Base-by-base conservation (phyloP, 1,284 basidiomycete species). In the Moniliophthora roreri region DNA sequence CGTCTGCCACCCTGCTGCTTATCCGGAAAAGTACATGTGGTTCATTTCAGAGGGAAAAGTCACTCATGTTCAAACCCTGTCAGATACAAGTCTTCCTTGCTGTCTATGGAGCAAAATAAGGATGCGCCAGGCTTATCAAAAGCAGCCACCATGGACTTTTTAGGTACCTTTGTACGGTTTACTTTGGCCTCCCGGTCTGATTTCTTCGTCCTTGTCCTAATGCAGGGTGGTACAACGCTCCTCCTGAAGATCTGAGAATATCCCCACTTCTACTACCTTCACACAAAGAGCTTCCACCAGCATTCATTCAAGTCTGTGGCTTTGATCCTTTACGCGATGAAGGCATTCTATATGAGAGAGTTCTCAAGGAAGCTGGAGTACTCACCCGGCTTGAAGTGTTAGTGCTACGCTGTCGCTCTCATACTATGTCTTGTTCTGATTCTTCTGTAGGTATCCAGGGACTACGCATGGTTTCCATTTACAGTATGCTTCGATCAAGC, bases 301-400 rank as follows among this genome's bases (percentile, higher is more conserved):
- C 47, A 9, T 54, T 52, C 11, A 41, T 58, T 24, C 53, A 55
- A 39, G 46, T 58, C n/a, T 18, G 24, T 11, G 56, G 56, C 7
- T 16, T 53, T n/a, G 56, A 58, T 34, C 56, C 56, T n/a, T 32
- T 58, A 8, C 35, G 53, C 23, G 53, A 58, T 26, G 56, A 58
- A 32, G 56, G 44, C 1, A 44, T 58, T 1, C 41, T 58, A 1
- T 58, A 58, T 46, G 45, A 52, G 18, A 45, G 38, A 15, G 26
- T 52, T 4, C 35, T 58, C 2, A 34, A 18, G 7, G 51, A 47
- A 6, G n/a, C 28, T 23, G 51, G 53, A 2, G 52, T 58, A 6
- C 28, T 34, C 9, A 58, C 56, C 15, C 49, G 41, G 28, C 39
- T 57, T 15, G 49, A 53, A n/a, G 23, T 53, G 55, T 57, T n/a